phyloP scores from a whole-genome alignment of 202 grass and related monocot species.

The Panicum virgatum region DNA sequence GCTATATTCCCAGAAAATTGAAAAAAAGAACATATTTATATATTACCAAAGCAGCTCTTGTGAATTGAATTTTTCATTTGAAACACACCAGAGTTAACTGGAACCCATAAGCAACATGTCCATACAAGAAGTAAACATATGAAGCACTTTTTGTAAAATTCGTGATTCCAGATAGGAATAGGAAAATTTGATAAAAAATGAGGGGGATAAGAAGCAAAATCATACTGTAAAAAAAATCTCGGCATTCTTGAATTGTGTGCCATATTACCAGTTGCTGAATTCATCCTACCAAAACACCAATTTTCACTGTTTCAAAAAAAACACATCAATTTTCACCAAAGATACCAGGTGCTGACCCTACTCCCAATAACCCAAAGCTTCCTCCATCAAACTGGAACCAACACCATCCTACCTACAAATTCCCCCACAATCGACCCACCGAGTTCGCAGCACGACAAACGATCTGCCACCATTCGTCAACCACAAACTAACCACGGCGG shows the following conservation, averaged over 20 bases:
- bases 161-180: not conserved
- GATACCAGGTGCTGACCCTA: not conserved
- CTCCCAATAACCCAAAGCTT: not conserved
- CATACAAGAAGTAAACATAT: not conserved
- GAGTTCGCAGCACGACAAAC: not conserved
- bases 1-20: slow-evolving; percentile 75
- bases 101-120: not conserved
- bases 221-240: no score
- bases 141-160: not conserved
- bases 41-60: not conserved
- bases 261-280: not conserved
- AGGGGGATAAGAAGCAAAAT: no score
- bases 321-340: no score
- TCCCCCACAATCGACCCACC: not conserved
- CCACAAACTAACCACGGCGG: not conserved
- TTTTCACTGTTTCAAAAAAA: no score
- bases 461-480: not conserved
- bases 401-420: not conserved
- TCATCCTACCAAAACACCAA: not conserved
- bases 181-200: no score
- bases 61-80: not conserved
- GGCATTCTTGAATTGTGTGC: not conserved
- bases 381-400: not conserved
- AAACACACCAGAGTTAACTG: not conserved
- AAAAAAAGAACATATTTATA: slow-evolving; percentile 11